Conservation (phyloP, 2,329 filamentous ascomycete species). For the Talaromyces sp. region DNA sequence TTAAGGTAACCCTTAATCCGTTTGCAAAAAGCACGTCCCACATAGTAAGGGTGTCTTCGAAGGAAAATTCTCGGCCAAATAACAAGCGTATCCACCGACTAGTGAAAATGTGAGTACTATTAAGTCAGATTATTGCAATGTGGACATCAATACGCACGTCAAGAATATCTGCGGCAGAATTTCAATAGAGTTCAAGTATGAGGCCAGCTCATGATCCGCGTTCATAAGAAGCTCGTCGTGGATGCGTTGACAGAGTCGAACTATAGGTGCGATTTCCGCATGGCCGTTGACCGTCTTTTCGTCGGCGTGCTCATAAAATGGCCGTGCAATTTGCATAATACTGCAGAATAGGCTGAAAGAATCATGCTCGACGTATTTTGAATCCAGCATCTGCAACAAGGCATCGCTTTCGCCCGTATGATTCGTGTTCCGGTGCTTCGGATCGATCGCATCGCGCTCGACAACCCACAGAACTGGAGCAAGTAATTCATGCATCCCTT, state of each 20-base stretch:
- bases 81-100: slow-evolving; percentile 91
- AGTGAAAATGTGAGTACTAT: neutral
- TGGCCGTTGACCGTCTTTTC: slow-evolving; percentile 39
- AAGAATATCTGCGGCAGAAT: slow-evolving; percentile 95
- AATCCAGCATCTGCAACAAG: slow-evolving; percentile 66
- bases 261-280: slow-evolving; percentile 63
- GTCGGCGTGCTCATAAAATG: slow-evolving; percentile 74
- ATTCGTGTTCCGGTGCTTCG: slow-evolving; percentile 27
- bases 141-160: slow-evolving; percentile 57
- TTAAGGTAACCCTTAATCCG: slow-evolving; percentile 71
- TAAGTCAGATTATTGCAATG: neutral
- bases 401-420: slow-evolving; percentile 31
- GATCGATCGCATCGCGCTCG: slow-evolving; percentile 71
- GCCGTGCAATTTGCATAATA: slow-evolving; percentile 81
- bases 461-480: slow-evolving; percentile 85
- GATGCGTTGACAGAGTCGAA: slow-evolving; percentile 79
- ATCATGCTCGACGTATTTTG: slow-evolving; percentile 79
- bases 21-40: slow-evolving; percentile 92
- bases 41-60: slow-evolving; percentile 74
- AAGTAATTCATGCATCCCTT: slow-evolving; percentile 96
- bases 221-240: slow-evolving; percentile 75
- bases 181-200: slow-evolving; percentile 76
- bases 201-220: slow-evolving; percentile 76
- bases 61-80: slow-evolving; percentile 89
- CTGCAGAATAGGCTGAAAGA: slow-evolving; percentile 78